These are phyloP conservation scores for Ricinus communis DNA, from an alignment of 345 rosid genomes.

Conservation along the genomic window DNA sequence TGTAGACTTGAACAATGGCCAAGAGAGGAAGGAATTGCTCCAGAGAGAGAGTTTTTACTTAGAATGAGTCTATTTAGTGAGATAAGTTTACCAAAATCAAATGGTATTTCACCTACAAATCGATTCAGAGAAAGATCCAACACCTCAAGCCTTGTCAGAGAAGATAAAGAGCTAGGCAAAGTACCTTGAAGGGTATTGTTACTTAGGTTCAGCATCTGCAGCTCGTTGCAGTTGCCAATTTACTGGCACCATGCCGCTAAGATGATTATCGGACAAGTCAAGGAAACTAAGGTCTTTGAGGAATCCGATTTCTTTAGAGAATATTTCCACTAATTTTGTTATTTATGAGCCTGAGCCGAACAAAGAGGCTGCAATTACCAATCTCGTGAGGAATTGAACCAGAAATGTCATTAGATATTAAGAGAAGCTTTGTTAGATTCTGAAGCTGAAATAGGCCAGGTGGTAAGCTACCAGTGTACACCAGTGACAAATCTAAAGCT, in stretches of 20 bases:
- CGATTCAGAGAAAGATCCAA: constrained; percentile 68
- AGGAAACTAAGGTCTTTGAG: constrained; percentile 68
- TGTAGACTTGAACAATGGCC: constrained; percentile 76
- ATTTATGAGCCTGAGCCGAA: constrained; percentile 68
- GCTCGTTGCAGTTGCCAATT: constrained; percentile 64
- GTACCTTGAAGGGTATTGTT: constrained; percentile 67
- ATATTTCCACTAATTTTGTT: constrained; percentile 65
- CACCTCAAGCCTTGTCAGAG: constrained; percentile 67
- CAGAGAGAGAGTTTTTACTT: constrained; percentile 61
- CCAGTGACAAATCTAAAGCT: constrained; percentile 79
- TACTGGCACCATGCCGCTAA: constrained; percentile 68
- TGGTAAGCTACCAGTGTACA: constrained; percentile 74
- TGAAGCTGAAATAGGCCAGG: constrained; percentile 70
- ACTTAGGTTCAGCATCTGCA: constrained; percentile 83
- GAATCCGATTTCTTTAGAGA: constrained; percentile 65
- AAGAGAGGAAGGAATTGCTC: constrained; percentile 64
- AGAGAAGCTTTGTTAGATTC: constrained; percentile 74
- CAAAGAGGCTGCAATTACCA: constrained; percentile 69
- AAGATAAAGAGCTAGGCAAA: constrained; percentile 58
- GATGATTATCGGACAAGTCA: constrained; percentile 67
- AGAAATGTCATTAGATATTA: constrained; percentile 72
- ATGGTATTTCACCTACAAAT: constrained; percentile 59
- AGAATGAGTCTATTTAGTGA: constrained; percentile 68
- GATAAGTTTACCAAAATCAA: constrained; percentile 60
- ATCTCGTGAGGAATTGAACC: constrained; percentile 67